A percentile compares a stretch with the other conserved stretches of the same genome.
Conservation (phyloP, 805 yeast genomes). For the Wickerhamomyces ciferrii region DNA sequence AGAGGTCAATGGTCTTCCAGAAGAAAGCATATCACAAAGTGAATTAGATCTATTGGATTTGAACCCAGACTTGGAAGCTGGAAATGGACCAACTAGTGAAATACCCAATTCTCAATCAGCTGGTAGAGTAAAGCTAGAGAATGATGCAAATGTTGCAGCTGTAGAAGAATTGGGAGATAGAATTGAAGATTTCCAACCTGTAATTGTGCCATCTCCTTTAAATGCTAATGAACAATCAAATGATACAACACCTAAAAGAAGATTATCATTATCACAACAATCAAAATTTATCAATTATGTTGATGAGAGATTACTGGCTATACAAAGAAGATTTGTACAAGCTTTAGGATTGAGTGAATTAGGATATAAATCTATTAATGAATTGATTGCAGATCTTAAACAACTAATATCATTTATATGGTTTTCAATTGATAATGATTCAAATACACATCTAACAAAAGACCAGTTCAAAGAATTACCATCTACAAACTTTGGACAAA, state of each 20-base stretch:
- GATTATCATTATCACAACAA: conserved; percentile 45
- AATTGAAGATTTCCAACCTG: conserved; percentile 11
- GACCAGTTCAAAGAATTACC: conserved; percentile 6
- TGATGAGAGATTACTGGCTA: conserved; percentile 45
- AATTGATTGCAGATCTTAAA: conserved; percentile 40
- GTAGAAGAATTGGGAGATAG: conserved; percentile 2
- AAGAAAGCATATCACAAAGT: conserved; percentile 5
- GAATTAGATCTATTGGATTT: conserved; percentile 19
- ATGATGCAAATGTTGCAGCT: neutral
- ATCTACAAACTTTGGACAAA: conserved; percentile 47
- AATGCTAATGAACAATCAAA: neutral
- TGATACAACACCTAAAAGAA: conserved; percentile 10
- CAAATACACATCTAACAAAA: conserved; percentile 9
- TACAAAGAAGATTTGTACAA: conserved; percentile 50
- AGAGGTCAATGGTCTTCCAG: conserved; percentile 10
- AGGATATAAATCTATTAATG: conserved; percentile 24
- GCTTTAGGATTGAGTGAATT: conserved; percentile 30
- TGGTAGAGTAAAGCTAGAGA: neutral
- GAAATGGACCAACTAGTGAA: neutral
- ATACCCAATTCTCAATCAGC: neutral
- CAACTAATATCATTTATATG: conserved; percentile 52
- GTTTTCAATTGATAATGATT: conserved; percentile 46
- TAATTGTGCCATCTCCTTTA: conserved; percentile 7
- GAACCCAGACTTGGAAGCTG: conserved; percentile 16
- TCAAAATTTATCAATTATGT: conserved; percentile 48